Evolutionary conservation across 1,139 yeast genomes (phyloP), one percentile per base, ranked within the genome.

Genomic region (Pichia sp.): DNA sequence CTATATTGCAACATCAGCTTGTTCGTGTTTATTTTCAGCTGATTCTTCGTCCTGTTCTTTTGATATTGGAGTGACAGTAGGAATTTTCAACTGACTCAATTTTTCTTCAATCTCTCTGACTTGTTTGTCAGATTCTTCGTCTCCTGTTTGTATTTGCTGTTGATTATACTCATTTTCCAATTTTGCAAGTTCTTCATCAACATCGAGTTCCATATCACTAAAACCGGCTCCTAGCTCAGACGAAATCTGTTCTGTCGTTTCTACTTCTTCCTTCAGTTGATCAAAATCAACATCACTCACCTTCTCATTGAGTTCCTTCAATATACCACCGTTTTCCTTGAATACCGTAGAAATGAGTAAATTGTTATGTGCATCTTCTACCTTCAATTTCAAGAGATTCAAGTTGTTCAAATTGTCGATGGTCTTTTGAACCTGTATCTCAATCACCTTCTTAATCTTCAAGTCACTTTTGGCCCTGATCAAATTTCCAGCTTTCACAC

Each of bases 361-460:
- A 51, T 72, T 73, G 34, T 65, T 58, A 31, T 62, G 63, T 4
- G 78, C 71, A 41, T 73, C 75, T 49, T 73, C 67, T 34, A 75
- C 67, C 48, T 69, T 72, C 33, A 58, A 44, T 40, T 72, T 50
- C 7, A 74, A 54, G 2, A 57, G 47, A 3, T 54, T 51, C 43
- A 75, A 55, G 41, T 71, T 69, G 38, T 58, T 61, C 28, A 62
- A 55, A 6, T 67, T 58, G 5, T 44, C 45, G 2, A 56, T 46
- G 1, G 67, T 57, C 28, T 55, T 56, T 3, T 59, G 54, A 31
- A 66, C 57, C 1, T 72, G 67, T 7, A 50, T 47, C 26, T 50
- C 48, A 11, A 65, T 41, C 5, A 52, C 28, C 40, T 56, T 56
- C 42, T 59, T 56, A 7, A 56, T 34, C 32, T 47, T 54, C 5